phyloP scores from a whole-genome alignment of 192 early-diverging fungal species.

The Entomortierella lignicola region DNA sequence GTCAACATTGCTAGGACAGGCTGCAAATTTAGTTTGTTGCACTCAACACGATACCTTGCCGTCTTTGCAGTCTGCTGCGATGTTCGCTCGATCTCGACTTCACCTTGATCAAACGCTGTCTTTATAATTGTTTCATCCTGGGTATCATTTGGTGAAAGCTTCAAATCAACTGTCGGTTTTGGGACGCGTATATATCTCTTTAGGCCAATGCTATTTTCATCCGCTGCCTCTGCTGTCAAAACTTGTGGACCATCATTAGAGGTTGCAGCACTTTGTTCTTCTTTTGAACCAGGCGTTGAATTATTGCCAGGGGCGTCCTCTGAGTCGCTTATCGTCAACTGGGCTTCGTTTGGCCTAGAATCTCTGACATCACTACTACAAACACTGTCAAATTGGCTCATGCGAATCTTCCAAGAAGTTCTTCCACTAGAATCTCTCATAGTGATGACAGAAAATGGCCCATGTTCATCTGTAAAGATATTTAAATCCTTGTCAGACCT shows the following conservation, averaged over 20 bases:
- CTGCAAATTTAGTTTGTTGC: no score
- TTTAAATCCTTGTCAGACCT: neutral
- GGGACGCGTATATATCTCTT: constrained; percentile 20
- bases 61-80: neutral
- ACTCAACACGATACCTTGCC: constrained; percentile 21
- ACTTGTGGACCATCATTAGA: neutral
- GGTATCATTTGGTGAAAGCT: neutral
- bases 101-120: constrained; percentile 34
- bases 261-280: neutral
- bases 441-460: constrained; percentile 66
- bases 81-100: neutral
- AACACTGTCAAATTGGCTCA: constrained; percentile 26
- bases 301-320: neutral
- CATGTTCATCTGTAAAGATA: constrained; percentile 14
- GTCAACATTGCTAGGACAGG: no score
- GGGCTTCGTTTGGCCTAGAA: neutral
- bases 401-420: constrained; percentile 72
- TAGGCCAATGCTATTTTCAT: constrained; percentile 34
- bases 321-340: neutral
- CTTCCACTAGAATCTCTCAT: constrained; percentile 78
- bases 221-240: constrained; percentile 35
- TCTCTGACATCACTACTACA: neutral
- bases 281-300: neutral
- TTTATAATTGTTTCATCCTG: neutral
- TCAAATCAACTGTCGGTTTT: neutral